Evolutionary conservation across 1,284 basidiomycete genomes (phyloP).

Genomic region (Microbotryum saponariae): DNA sequence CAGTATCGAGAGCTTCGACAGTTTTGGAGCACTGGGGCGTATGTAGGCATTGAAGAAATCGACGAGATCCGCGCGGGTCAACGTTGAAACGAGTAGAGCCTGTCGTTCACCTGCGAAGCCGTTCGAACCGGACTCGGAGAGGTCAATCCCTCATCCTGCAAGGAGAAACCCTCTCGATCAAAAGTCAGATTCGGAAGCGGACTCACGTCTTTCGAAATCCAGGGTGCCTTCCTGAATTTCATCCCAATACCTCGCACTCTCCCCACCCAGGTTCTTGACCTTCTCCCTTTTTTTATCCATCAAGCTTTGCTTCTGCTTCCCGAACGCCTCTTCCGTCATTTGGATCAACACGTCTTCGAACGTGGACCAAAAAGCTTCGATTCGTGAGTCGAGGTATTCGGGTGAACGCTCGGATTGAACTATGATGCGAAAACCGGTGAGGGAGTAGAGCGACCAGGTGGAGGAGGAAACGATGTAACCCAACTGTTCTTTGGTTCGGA

Average conservation of each 20-base stretch:
- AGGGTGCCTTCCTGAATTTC: slow-evolving; percentile 67
- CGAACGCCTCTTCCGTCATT: slow-evolving; percentile 57
- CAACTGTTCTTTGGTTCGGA: slow-evolving; percentile 92
- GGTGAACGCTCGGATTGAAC: slow-evolving; percentile 83
- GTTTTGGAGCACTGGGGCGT: slow-evolving; percentile 11
- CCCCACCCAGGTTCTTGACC: slow-evolving; percentile 60
- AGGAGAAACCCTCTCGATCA: neutral
- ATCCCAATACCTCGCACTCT: slow-evolving; percentile 55
- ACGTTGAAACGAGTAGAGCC: slow-evolving; percentile 54
- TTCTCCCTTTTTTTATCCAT: slow-evolving; percentile 63
- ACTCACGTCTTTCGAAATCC: slow-evolving; percentile 51
- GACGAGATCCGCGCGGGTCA: slow-evolving; percentile 72
- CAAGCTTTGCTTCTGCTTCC: slow-evolving; percentile 51
- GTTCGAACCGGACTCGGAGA: no score
- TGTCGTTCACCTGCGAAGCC: slow-evolving; percentile 47
- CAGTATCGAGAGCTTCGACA: slow-evolving; percentile 33
- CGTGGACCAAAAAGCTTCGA: slow-evolving; percentile 72
- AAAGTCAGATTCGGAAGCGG: neutral
- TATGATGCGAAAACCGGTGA: slow-evolving; percentile 72
- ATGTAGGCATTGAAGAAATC: slow-evolving; percentile 44
- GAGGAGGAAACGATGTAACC: slow-evolving; percentile 76
- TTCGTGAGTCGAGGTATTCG: slow-evolving; percentile 76
- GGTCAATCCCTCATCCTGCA: no score
- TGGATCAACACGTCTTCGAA: slow-evolving; percentile 51
- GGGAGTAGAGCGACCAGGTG: slow-evolving; percentile 29